These are phyloP conservation scores for Solidago caesia DNA, from an alignment of 129 eudicot species.

Conservation along the genomic window DNA sequence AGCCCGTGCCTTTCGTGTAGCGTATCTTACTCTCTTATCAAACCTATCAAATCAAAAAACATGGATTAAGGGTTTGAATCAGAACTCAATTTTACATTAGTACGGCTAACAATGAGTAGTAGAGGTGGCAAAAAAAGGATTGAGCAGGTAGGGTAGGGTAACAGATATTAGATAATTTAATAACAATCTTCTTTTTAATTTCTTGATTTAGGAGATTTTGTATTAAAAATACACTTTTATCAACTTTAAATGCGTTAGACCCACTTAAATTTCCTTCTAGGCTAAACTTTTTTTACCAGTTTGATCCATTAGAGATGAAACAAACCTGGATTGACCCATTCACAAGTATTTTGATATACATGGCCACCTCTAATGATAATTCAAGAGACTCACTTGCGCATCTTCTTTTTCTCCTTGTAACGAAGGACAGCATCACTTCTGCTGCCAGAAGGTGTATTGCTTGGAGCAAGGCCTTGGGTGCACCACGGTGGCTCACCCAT, in stretches of 20 bases:
- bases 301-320: too few species aligned
- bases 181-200: too few species aligned
- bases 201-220: too few species aligned
- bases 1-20: conserved; percentile 72
- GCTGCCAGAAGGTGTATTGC: conserved; percentile 29
- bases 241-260: too few species aligned
- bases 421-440: conserved; percentile 64
- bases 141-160: too few species aligned
- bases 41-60: conserved; percentile 37
- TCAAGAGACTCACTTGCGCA: conserved; percentile 52
- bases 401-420: conserved; percentile 63
- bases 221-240: too few species aligned
- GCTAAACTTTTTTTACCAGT: too few species aligned
- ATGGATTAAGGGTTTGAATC: background rate
- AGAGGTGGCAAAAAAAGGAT: background rate
- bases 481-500: conserved; percentile 53
- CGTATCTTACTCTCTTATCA: conserved; percentile 61
- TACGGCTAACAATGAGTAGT: background rate
- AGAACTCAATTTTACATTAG: background rate
- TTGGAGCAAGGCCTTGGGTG: conserved; percentile 29
- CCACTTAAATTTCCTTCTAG: too few species aligned
- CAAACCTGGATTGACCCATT: too few species aligned
- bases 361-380: background rate
- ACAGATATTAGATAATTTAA: too few species aligned
- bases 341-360: background rate